phyloP scores from a whole-genome alignment of 768 basidiomycete genomes.

The Astraeus odoratus region DNA sequence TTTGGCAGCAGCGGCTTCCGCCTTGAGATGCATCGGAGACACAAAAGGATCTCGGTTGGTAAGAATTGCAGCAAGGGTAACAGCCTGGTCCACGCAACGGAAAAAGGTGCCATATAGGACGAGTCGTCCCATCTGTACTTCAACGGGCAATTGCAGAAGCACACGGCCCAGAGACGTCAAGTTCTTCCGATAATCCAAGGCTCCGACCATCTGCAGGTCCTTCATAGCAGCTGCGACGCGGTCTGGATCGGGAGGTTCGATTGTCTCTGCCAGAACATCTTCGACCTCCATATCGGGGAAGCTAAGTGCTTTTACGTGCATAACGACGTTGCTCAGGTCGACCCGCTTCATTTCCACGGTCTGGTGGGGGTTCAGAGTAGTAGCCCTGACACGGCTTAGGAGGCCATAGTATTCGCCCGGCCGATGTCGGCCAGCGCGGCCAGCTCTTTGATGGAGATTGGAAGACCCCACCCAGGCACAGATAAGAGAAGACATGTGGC shows the following conservation, averaged over 20 bases:
- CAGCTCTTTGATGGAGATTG: slow-evolving; percentile 86
- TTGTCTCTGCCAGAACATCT: slow-evolving; percentile 76
- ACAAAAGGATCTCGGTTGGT: slow-evolving; percentile 89
- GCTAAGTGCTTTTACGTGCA: slow-evolving; percentile 93
- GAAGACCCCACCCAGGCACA: slow-evolving; percentile 89
- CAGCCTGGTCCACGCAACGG: slow-evolving; percentile 80
- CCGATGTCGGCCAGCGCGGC: slow-evolving; percentile 87
- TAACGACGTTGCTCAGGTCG: slow-evolving; percentile 86
- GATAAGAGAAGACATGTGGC: slow-evolving; percentile 83
- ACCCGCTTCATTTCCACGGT: slow-evolving; percentile 93
- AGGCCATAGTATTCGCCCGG: slow-evolving; percentile 89
- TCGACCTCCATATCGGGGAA: slow-evolving; percentile 82
- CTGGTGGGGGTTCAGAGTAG: slow-evolving; percentile 67
- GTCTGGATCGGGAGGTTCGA: slow-evolving; percentile 78
- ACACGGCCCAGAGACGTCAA: slow-evolving; percentile 86
- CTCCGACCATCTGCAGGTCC: slow-evolving; percentile 79
- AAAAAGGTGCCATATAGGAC: slow-evolving; percentile 90
- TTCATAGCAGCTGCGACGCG: slow-evolving; percentile 77
- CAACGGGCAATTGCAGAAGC: slow-evolving; percentile 82
- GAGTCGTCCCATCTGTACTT: slow-evolving; percentile 83
- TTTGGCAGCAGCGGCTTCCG: slow-evolving; percentile 65
- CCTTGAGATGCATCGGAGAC: slow-evolving; percentile 69
- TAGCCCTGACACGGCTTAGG: slow-evolving; percentile 55
- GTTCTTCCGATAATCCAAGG: slow-evolving; percentile 66
- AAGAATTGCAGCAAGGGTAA: slow-evolving; percentile 88